Evolutionary conservation across 2,329 filamentous ascomycete genomes (phyloP).

Genomic region (Beauveria pseudobassiana): DNA sequence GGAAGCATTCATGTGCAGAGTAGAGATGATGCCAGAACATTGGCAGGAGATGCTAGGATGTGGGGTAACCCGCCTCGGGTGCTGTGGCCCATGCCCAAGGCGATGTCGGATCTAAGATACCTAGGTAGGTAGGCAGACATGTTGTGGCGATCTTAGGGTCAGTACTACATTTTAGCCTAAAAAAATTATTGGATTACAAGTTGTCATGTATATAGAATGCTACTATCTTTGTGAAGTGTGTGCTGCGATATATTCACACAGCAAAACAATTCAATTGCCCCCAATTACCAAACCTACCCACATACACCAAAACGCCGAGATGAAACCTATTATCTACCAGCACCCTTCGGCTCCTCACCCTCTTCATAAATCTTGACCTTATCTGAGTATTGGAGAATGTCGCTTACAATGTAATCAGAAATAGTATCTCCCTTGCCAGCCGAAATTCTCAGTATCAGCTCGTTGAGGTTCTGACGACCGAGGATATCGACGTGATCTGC

Average conservation of each 20-base stretch:
- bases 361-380: conserved; percentile 78
- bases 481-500: conserved; percentile 97
- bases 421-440: conserved; percentile 79
- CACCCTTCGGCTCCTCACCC: conserved; percentile 13
- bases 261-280: neutral
- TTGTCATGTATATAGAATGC: neutral
- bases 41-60: neutral
- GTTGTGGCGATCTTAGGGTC: neutral
- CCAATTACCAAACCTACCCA: neutral
- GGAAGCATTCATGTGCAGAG: neutral
- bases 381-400: conserved; percentile 74
- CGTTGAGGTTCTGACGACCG: conserved; percentile 80
- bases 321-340: neutral
- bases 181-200: neutral
- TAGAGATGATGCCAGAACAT: neutral
- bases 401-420: conserved; percentile 67
- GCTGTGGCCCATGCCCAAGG: conserved; percentile 6
- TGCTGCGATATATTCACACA: neutral
- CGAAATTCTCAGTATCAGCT: conserved; percentile 78
- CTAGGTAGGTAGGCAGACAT: neutral
- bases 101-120: neutral
- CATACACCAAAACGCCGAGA: conserved; percentile 5
- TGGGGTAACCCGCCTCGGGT: conserved; percentile 9
- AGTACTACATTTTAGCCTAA: neutral
- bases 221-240: neutral